Conservation (phyloP, 2,329 filamentous ascomycete species). For the Aspergillus tanneri region DNA sequence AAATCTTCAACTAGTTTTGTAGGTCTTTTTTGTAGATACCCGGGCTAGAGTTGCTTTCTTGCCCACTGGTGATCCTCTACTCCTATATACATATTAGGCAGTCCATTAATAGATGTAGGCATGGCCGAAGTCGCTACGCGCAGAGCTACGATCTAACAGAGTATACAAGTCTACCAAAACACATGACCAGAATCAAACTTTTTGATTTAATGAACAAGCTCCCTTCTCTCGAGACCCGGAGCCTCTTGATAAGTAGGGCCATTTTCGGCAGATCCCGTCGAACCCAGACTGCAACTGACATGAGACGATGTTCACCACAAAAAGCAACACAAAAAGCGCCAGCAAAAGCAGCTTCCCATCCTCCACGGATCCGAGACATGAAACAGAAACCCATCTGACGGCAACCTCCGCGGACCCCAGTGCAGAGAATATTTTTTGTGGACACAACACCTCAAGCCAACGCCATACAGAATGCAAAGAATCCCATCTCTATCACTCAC, state of each 20-base stretch:
- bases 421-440: conserved; percentile 34
- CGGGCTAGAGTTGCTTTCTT: too few species aligned
- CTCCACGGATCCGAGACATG: conserved; percentile 38
- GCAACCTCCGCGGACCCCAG: conserved; percentile 34
- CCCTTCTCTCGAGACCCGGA: conserved; percentile 31
- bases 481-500: conserved; percentile 32
- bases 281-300: conserved; percentile 25
- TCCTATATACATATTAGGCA: too few species aligned
- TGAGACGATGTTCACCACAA: conserved; percentile 31
- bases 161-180: conserved; percentile 1
- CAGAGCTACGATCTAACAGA: conserved; percentile 2
- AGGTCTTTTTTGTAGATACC: too few species aligned
- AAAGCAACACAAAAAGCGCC: conserved; percentile 28
- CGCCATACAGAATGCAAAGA: conserved; percentile 46
- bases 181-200: conserved; percentile 24
- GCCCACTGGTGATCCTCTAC: too few species aligned
- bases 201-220: conserved; percentile 24
- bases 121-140: too few species aligned
- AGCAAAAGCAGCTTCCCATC: conserved; percentile 34
- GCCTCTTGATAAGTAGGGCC: conserved; percentile 21
- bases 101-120: background rate
- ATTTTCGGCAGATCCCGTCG: conserved; percentile 25
- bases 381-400: conserved; percentile 32
- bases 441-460: conserved; percentile 41
- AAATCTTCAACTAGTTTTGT: too few species aligned